A percentile compares a stretch with the other conserved stretches of the same genome.
These are phyloP conservation scores for Typha latifolia DNA, from an alignment of 176 grass and related monocot species.

Conservation along the genomic window DNA sequence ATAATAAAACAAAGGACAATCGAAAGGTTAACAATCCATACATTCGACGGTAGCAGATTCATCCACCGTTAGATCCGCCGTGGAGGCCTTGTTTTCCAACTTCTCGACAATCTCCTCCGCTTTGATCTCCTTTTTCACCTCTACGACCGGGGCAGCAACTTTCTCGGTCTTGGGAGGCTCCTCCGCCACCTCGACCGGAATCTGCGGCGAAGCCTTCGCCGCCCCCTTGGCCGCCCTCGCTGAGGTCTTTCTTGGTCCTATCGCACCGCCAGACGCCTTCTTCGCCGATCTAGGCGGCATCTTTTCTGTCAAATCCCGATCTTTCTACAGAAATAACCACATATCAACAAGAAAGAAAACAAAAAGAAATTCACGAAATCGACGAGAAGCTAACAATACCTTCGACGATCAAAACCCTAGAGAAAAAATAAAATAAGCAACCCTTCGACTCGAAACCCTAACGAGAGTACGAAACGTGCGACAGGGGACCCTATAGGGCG, in stretches of 20 bases:
- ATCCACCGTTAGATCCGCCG: conserved; percentile 7
- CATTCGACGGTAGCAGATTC: conserved; percentile 34
- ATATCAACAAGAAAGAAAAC: background rate
- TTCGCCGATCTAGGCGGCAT: conserved; percentile 57
- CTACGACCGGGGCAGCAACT: conserved; percentile 10
- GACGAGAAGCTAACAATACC: background rate
- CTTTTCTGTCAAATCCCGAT: conserved; percentile 18
- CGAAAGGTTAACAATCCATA: conserved; percentile 18
- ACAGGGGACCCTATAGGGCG: background rate
- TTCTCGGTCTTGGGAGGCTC: background rate
- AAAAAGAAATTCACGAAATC: background rate
- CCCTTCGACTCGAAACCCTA: background rate
- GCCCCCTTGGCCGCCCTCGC: conserved; percentile 25
- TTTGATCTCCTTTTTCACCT: conserved; percentile 31
- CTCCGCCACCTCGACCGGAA: conserved; percentile 21
- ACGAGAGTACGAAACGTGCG: background rate
- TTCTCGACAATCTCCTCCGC: conserved; percentile 20
- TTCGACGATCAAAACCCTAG: background rate
- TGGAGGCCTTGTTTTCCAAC: conserved; percentile 26
- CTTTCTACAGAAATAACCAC: conserved; percentile 5
- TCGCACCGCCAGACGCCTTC: conserved; percentile 19
- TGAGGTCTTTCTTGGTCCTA: conserved; percentile 16
- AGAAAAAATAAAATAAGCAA: background rate
- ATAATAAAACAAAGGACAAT: background rate
- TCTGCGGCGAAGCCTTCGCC: conserved; percentile 21